Base-by-base conservation (phyloP, 345 rosid species). In the Populus deltoides region DNA sequence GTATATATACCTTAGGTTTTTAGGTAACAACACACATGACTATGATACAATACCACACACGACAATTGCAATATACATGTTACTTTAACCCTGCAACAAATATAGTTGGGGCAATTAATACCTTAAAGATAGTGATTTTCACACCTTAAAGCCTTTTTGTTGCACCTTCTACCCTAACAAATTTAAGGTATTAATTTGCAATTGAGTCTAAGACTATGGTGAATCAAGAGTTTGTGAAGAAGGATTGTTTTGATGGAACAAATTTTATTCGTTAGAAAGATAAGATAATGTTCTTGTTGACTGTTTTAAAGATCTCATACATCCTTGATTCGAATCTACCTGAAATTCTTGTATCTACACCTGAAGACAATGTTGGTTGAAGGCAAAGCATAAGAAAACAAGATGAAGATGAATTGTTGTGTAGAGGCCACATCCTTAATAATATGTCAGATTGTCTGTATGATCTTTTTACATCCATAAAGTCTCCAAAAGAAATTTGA, bases 211-310 rank as follows among this genome's bases (percentile, higher is more conserved):
- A 43, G 47, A 43, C 12, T 8, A 17, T 51, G 15, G 17, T 68
- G 27, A 49, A 31, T 31, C 65, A 36, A 18, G n/a, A 47, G 1
- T 12, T 68, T 11, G 13, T 70, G 7, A 69, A 70, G 25, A 4
- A 55, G 2, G 29, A 70, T 25, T 25, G 57, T n/a, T 77, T 77
- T 57, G 74, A 77, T 68, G 27, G 68, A 15, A 69, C 36, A 4
- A 70, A 77, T 9, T 77, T 69, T 15, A 24, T 43, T 16, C 18
- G 0, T 12, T 36, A 25, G 61, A 38, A 55, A n/a, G 80, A 76
- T 31, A 67, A 51, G 12, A n/a, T 69, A 4, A 25, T 25, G 27
- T 33, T 33, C 35, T 33, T 33, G 35, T 33, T 33, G 4, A 33
- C 4, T 33, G 2, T 4, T 33, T 33, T 33, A 4, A 33, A 33